Percentiles rank a stretch among this genome's conserved stretches.
These are phyloP conservation scores for Magnolia sinica DNA, from an alignment of 164 flowering plant species.

Conservation along the genomic window DNA sequence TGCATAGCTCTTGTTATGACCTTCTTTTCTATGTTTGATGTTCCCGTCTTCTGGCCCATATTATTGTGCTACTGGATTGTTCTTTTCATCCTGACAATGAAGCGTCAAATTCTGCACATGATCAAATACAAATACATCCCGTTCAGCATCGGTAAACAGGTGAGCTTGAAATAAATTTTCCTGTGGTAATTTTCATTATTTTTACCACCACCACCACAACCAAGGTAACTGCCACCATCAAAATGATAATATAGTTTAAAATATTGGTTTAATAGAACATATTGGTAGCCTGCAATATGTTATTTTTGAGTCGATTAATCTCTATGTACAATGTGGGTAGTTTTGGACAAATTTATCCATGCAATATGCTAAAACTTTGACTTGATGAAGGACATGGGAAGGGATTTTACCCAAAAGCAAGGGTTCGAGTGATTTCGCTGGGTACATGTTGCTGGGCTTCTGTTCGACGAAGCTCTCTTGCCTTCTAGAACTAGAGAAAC, in stretches of 20 bases:
- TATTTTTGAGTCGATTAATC: background rate
- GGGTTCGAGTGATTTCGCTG: too few relatives aligned
- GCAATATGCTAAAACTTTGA: too few relatives aligned
- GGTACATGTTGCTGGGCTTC: too few relatives aligned
- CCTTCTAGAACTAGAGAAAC: too few relatives aligned
- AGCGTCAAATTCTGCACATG: conserved; percentile 79
- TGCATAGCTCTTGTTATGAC: conserved; percentile 69
- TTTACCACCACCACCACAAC: background rate
- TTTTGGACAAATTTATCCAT: too few relatives aligned
- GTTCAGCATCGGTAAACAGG: conserved; percentile 74
- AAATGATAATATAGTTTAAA: background rate
- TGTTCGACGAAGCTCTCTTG: too few relatives aligned
- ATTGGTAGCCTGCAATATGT: too few relatives aligned
- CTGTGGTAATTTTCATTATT: too few relatives aligned
- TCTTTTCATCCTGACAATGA: conserved; percentile 73
- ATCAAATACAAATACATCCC: conserved; percentile 68
- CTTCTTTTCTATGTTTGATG: conserved; percentile 70
- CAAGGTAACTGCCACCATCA: background rate
- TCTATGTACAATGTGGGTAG: too few relatives aligned
- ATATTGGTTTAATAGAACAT: too few relatives aligned
- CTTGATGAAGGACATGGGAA: too few relatives aligned
- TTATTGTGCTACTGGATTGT: conserved; percentile 70
- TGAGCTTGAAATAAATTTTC: conserved; percentile 15
- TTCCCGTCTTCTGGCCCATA: conserved; percentile 83
- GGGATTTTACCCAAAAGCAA: too few relatives aligned